These are phyloP conservation scores for Apiotrichum brassicae DNA, from an alignment of 1,284 basidiomycete species.

Conservation along the genomic window DNA sequence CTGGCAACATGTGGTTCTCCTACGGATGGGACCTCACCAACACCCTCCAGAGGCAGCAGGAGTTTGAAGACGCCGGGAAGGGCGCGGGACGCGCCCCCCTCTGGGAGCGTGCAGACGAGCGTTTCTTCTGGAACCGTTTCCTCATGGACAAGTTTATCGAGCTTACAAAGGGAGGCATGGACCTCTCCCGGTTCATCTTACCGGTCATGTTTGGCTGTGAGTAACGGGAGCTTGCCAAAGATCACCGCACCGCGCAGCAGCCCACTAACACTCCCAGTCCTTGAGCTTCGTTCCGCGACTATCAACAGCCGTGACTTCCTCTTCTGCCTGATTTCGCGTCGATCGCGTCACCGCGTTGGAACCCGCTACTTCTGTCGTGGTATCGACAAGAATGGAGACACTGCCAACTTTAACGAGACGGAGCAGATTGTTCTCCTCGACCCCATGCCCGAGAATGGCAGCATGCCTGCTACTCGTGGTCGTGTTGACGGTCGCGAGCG, in stretches of 20 bases:
- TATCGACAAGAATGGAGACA: constrained; percentile 61
- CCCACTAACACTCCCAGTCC: constrained; percentile 53
- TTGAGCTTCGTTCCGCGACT: constrained; percentile 72
- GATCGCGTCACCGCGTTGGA: constrained; percentile 87
- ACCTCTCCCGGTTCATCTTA: constrained; percentile 75
- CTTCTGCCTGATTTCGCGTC: constrained; percentile 82
- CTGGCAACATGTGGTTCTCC: constrained; percentile 79
- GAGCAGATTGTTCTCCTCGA: constrained; percentile 84
- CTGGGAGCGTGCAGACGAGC: constrained; percentile 68
- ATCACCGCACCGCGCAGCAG: background rate
- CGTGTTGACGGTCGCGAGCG: constrained; percentile 49
- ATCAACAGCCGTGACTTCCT: constrained; percentile 76
- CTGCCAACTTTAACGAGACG: constrained; percentile 88
- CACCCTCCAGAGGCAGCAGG: constrained; percentile 75
- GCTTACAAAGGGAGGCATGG: constrained; percentile 38
- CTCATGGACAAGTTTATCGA: constrained; percentile 47
- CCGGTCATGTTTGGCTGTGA: constrained; percentile 87
- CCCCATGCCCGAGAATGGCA: constrained; percentile 48
- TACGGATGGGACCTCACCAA: constrained; percentile 89
- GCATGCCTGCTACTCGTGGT: constrained; percentile 22
- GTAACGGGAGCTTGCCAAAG: constrained; percentile 28
- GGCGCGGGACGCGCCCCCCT: constrained; percentile 50
- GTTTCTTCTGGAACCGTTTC: constrained; percentile 98
- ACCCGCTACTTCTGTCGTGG: constrained; percentile 97
- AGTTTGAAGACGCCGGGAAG: constrained; percentile 58